phyloP scores from a whole-genome alignment of 1,284 basidiomycete species.

The Microbotryum intermedium region DNA sequence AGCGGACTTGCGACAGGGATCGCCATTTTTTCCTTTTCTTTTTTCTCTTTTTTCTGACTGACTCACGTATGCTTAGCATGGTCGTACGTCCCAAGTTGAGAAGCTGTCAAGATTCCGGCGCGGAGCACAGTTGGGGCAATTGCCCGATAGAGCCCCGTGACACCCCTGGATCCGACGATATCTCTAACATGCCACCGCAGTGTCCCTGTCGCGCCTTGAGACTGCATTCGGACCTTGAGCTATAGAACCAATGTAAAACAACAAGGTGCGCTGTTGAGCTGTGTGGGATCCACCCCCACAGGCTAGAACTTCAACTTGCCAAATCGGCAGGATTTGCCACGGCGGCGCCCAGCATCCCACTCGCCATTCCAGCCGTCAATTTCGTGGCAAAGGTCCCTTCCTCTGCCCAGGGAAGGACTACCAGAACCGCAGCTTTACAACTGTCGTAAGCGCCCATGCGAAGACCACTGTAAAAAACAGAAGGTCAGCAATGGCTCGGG shows the following conservation, averaged over 20 bases:
- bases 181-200: constrained; percentile 20
- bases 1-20: no score
- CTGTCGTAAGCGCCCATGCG: constrained; percentile 34
- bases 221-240: constrained; percentile 34
- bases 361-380: constrained; percentile 18
- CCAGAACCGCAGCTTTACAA: constrained; percentile 20
- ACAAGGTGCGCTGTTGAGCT: neutral
- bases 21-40: no score
- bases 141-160: constrained; percentile 28
- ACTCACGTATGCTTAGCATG: constrained; percentile 28
- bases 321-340: constrained; percentile 34
- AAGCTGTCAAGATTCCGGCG: constrained; percentile 33
- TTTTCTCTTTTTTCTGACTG: no score
- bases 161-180: constrained; percentile 19
- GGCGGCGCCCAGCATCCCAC: constrained; percentile 31
- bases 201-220: constrained; percentile 20
- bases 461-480: constrained; percentile 16
- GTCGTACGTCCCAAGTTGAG: constrained; percentile 33
- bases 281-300: neutral
- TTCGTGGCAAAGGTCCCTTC: constrained; percentile 29
- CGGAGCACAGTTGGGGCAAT: constrained; percentile 31
- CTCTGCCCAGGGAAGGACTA: constrained; percentile 10
- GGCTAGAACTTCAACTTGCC: neutral
- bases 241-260: neutral
- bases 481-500: neutral